Conservation (phyloP, 2,329 filamentous ascomycete species). For the Achaetomium macrosporum region DNA sequence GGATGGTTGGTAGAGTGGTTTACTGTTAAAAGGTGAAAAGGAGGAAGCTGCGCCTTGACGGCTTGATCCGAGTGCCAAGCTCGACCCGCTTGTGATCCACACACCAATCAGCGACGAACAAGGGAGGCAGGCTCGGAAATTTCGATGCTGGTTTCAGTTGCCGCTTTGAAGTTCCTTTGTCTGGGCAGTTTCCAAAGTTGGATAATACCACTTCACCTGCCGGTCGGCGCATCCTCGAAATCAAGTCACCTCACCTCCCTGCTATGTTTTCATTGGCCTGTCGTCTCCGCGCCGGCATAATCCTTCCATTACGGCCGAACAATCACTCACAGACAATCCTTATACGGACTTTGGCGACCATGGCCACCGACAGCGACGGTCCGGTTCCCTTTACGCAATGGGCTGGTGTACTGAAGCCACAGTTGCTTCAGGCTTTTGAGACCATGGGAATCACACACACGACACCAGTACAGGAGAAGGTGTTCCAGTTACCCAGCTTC, state of each 20-base stretch:
- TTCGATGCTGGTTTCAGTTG: constrained; percentile 12
- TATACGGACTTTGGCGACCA: constrained; percentile 1
- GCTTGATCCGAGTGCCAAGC: constrained; percentile 5
- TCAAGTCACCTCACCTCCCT: no score
- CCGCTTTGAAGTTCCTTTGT: neutral
- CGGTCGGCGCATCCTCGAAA: neutral
- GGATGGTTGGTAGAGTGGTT: no score
- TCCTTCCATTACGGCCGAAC: neutral
- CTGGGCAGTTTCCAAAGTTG: neutral
- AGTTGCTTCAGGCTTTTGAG: constrained; percentile 22
- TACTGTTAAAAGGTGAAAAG: neutral
- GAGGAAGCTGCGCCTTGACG: constrained; percentile 1
- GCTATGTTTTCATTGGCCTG: neutral
- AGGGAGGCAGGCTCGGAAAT: constrained; percentile 1
- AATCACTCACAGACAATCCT: neutral
- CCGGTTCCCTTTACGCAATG: constrained; percentile 17
- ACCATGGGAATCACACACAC: constrained; percentile 32
- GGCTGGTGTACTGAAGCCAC: constrained; percentile 20
- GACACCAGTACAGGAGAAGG: constrained; percentile 51
- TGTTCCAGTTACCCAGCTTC: constrained; percentile 38
- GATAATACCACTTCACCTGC: neutral
- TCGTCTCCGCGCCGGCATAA: neutral
- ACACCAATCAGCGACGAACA: neutral
- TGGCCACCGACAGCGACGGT: constrained; percentile 2
- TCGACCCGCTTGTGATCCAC: neutral